phyloP scores from a whole-genome alignment of 116 monocot species.

The Cymodocea nodosa region DNA sequence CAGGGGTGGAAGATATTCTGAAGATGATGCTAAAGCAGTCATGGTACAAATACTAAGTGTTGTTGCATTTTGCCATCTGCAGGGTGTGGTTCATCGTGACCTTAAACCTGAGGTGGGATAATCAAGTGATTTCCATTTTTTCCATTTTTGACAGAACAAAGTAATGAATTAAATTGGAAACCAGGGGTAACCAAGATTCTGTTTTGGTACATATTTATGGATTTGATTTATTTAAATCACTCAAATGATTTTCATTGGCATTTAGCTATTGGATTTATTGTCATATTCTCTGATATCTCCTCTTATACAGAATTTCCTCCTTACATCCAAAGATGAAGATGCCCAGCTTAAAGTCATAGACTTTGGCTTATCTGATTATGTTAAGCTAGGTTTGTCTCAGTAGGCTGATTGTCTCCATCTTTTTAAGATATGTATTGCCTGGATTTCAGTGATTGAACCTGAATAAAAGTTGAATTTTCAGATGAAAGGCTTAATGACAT shows the following conservation, averaged over 20 bases:
- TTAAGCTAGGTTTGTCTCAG: constrained; percentile 65
- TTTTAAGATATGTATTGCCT: not conserved
- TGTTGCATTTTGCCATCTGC: constrained; percentile 95
- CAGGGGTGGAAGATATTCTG: constrained; percentile 91
- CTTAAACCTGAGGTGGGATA: constrained; percentile 86
- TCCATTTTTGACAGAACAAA: not conserved
- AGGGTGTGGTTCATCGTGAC: constrained; percentile 96
- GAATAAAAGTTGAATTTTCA: constrained; percentile 6
- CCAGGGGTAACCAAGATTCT: too few relatives aligned
- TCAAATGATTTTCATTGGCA: not conserved
- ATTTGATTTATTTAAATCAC: too few relatives aligned
- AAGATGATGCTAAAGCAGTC: constrained; percentile 87
- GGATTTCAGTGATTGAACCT: not conserved
- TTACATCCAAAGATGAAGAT: constrained; percentile 70
- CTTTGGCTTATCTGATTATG: constrained; percentile 91
- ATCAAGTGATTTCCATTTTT: not conserved
- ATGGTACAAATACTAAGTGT: constrained; percentile 81
- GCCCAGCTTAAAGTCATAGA: constrained; percentile 86
- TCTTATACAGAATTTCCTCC: constrained; percentile 83
- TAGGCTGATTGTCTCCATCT: not conserved
- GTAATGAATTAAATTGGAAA: too few relatives aligned
- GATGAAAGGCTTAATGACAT: constrained; percentile 98
- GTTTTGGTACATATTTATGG: too few relatives aligned
- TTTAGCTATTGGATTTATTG: not conserved
- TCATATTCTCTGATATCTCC: not conserved